Base-by-base conservation (phyloP, 2,329 filamentous ascomycete genomes). In the Verticillium albo-atrum region DNA sequence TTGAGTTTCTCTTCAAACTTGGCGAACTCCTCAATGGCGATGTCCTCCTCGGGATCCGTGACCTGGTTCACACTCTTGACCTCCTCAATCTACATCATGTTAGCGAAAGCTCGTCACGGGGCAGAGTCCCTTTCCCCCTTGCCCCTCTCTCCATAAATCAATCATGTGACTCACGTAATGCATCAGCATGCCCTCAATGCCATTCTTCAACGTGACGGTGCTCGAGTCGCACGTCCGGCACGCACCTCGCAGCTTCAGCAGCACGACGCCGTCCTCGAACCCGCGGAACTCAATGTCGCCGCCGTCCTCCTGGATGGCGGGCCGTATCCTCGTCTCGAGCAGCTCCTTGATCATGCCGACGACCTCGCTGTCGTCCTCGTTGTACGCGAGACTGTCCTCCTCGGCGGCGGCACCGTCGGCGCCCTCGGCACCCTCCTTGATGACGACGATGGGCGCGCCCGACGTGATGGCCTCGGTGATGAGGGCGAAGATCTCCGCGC, bases 341-440 rank as follows among this genome's bases (percentile, higher is more conserved):
- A 99, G 79, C 77, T 99, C 95, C 79, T 98, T 97, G 77, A 99
- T 98, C 95, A 98, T 98, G 61, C 92, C 90, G 9, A 99, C 89
- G 12, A 97, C 91, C 76, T 99, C 95, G 65, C 88, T 89, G 72
- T 99, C 95, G 63, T 96, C 89, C 71, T 97, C 92, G 67, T 94
- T 88, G 73, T 94, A 97, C 25, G 85, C 85, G 56, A 97, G 79
- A 61, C 86, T 90, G 68, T 96, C 92, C 62, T 85, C 79, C 68
- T 83, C 77, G 28, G 78, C 76, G 63, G 68, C 42, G n/a, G 17
- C 56, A 4, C 58, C 61, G 6, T 63, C 64, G 2, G 66, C 70
- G 66, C 70, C 84, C 66, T 63, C 64, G 2, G 66, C 70, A 66
- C 70, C 84, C 66, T 89, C 87, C 2, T 85, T 79, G 0, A 87